phyloP scores from a whole-genome alignment of 345 rosid species.

The Eucalyptus cloeziana region DNA sequence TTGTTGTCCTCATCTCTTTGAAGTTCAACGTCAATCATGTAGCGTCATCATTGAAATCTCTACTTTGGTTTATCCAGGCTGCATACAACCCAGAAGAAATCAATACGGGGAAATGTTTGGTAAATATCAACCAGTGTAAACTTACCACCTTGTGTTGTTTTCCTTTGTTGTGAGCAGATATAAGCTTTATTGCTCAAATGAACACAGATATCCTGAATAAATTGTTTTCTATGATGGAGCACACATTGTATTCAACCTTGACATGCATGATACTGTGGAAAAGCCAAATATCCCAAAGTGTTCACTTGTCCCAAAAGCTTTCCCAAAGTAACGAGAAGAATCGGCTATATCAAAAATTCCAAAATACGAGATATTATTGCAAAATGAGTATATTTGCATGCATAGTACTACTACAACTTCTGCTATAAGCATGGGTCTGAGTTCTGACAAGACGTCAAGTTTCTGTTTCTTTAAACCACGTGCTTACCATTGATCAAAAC shows the following conservation, averaged over 20 bases:
- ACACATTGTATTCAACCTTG: not conserved
- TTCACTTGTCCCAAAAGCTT: not conserved
- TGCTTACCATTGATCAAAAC: not conserved
- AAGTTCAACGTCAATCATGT: not conserved
- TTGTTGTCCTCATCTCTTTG: not conserved
- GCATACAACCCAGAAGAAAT: constrained; percentile 40
- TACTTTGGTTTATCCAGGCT: constrained; percentile 10
- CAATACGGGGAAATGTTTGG: constrained; percentile 21
- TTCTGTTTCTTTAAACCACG: not conserved
- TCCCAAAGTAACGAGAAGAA: not conserved
- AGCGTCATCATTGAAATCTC: not conserved
- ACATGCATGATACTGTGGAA: not conserved
- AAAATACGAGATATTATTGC: not conserved
- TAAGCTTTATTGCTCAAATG: not conserved
- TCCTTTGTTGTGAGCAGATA: not conserved
- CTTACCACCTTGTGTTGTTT: not conserved
- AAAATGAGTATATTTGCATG: not conserved
- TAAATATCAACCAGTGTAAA: constrained; percentile 17
- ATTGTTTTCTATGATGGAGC: not conserved
- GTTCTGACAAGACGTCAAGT: not conserved
- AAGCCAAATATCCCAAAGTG: not conserved
- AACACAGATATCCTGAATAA: not conserved
- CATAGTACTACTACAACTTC: not conserved
- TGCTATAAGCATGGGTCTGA: not conserved
- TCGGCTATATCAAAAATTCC: not conserved